Evolutionary conservation across 192 early-diverging fungal genomes (phyloP), one percentile per base, ranked within the genome.

Genomic region (Mortierella antarctica): DNA sequence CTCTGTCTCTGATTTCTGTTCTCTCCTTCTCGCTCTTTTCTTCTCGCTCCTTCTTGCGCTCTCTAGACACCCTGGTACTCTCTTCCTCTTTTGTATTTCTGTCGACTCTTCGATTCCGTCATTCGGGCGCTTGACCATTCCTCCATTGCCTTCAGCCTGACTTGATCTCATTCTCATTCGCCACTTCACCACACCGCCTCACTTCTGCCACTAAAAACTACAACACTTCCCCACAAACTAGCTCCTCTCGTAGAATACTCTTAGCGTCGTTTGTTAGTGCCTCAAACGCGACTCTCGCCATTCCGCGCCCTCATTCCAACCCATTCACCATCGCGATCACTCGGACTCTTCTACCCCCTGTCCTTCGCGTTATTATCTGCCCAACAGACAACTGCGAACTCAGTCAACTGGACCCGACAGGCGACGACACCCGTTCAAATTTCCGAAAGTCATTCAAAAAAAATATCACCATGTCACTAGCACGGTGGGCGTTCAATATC

Each of bases 401-500:
- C 31, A 31, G 31, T 31, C 31, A 31, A 31, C 31, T 31, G 31
- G 31, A 31, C 31, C 31, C 31, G 31, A 31, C 31, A 31, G 31
- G 31, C 31, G 31, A 31, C 31, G 31, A 31, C 31, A 31, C 31
- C 31, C 31, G 31, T 31, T 31, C 31, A 31, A 31, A 31, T 31
- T 31, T 31, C 31, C 31, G 31, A 31, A 31, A 31, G 31, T 21
- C 41, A 14, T 12, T 7, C 31, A 56, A 15, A 47, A 15, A 53
- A 47, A 40, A 69, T 20, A 7, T 45, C 50, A 78, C 39, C 11
- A 79, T 79, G 76, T 23, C 68, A n/a, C 50, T 79, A 44, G 69
- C 63, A 41, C 76, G 76, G 18, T 79, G 76, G 76, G 76, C 76
- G 10, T 79, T 79, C 53, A 79, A 79, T 62, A 79, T 79, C 51